A percentile compares a stretch with the other conserved stretches of the same genome.
Evolutionary conservation across 257 asterid genomes (phyloP).

Genomic region (Agastache rugosa): DNA sequence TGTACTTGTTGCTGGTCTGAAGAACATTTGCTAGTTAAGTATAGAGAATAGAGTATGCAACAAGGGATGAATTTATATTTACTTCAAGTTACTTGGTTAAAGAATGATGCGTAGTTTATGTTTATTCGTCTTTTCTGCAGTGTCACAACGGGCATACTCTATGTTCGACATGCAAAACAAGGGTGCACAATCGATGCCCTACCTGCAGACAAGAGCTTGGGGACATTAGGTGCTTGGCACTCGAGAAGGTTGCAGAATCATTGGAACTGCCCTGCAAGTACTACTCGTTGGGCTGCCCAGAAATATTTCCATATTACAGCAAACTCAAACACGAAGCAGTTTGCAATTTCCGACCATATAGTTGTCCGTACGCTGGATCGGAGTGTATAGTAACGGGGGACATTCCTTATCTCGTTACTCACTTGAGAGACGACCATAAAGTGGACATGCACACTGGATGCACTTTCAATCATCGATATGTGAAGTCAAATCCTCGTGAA

Average conservation of each 20-base stretch:
- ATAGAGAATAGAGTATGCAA: not conserved
- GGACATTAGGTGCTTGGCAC: slow-evolving; percentile 78
- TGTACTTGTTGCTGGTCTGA: too few species aligned
- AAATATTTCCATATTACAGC: slow-evolving; percentile 82
- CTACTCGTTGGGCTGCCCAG: slow-evolving; percentile 71
- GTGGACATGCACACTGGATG: slow-evolving; percentile 93
- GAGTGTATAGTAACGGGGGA: slow-evolving; percentile 75
- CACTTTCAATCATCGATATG: slow-evolving; percentile 84
- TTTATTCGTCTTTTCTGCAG: slow-evolving; percentile 35
- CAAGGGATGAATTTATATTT: not conserved
- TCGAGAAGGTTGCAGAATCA: slow-evolving; percentile 79
- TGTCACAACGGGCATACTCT: slow-evolving; percentile 47
- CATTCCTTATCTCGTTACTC: slow-evolving; percentile 75
- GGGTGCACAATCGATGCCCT: slow-evolving; percentile 81
- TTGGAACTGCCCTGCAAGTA: slow-evolving; percentile 81
- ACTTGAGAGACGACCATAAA: slow-evolving; percentile 80
- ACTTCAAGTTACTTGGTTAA: slow-evolving; percentile 6
- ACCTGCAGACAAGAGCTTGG: slow-evolving; percentile 89
- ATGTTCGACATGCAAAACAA: slow-evolving; percentile 66
- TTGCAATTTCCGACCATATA: slow-evolving; percentile 75
- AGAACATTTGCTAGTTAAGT: not conserved
- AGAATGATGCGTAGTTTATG: not conserved
- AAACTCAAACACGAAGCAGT: slow-evolving; percentile 75
- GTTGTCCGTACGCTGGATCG: slow-evolving; percentile 84
- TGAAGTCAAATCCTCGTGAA: slow-evolving; percentile 83